Percentiles rank a stretch among this genome's conserved stretches.
Evolutionary conservation across 306 rosid genomes (phyloP).

Genomic region (Myrica gale): DNA sequence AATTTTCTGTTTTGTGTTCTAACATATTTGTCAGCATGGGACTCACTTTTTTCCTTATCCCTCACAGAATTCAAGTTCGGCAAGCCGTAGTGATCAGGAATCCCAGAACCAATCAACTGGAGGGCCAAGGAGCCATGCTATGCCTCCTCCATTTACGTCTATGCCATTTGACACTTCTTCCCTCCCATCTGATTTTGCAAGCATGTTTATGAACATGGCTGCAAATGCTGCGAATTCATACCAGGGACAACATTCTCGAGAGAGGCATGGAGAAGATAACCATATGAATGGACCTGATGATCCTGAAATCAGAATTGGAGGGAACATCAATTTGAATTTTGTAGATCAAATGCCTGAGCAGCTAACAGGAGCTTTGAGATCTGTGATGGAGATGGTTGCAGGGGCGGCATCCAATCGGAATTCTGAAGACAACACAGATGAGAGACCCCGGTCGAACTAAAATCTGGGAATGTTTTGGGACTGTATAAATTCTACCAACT

Average conservation of each 20-base stretch:
- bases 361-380: conserved; percentile 55
- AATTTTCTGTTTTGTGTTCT: neutral
- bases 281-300: conserved; percentile 35
- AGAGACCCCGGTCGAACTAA: conserved; percentile 58
- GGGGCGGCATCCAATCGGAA: conserved; percentile 46
- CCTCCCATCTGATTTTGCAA: conserved; percentile 44
- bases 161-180: conserved; percentile 46
- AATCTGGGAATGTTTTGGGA: conserved; percentile 12
- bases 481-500: conserved; percentile 6
- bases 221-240: conserved; percentile 34
- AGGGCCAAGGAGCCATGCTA: conserved; percentile 50
- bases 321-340: conserved; percentile 50
- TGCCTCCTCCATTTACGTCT: conserved; percentile 49
- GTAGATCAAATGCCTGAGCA: conserved; percentile 68
- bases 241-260: conserved; percentile 51
- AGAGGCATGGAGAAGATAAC: conserved; percentile 37
- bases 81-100: conserved; percentile 39
- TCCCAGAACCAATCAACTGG: conserved; percentile 43
- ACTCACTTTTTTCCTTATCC: conserved; percentile 7
- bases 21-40: neutral
- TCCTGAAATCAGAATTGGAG: conserved; percentile 46
- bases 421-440: conserved; percentile 44
- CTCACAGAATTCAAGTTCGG: conserved; percentile 45
- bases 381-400: conserved; percentile 69
- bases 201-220: conserved; percentile 68